These are phyloP conservation scores for Cordyceps tenuipes DNA, from an alignment of 2,329 filamentous ascomycete genomes.

Conservation along the genomic window DNA sequence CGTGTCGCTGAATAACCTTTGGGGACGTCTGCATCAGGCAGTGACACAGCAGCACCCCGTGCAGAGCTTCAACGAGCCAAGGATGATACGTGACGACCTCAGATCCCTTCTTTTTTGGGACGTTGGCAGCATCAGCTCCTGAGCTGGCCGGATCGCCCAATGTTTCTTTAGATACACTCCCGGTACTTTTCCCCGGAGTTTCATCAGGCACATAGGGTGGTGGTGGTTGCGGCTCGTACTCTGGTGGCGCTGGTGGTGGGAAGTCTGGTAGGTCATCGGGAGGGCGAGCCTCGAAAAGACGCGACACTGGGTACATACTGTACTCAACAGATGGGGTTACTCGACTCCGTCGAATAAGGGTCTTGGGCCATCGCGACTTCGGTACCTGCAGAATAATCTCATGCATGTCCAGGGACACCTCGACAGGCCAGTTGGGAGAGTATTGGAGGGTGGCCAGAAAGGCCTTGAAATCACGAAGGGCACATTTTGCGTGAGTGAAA, in stretches of 20 bases:
- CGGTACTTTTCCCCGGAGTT: too few species aligned
- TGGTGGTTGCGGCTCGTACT: too few species aligned
- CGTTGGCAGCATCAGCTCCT: too few species aligned
- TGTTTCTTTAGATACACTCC: too few species aligned
- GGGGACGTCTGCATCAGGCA: constrained; percentile 69
- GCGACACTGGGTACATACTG: constrained; percentile 39
- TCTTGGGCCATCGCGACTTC: too few species aligned
- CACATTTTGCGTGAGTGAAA: constrained; percentile 66
- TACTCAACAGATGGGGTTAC: constrained; percentile 21
- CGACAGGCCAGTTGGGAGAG: constrained; percentile 58
- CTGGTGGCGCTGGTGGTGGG: constrained; percentile 33
- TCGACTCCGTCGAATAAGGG: constrained; percentile 7
- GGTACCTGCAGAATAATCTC: constrained; percentile 23
- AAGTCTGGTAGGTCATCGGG: constrained; percentile 60
- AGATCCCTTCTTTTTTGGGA: constrained; percentile 6
- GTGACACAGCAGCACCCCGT: constrained; percentile 70
- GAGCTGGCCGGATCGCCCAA: too few species aligned
- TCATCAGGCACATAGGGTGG: too few species aligned
- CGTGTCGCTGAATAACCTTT: constrained; percentile 71
- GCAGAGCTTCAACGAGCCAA: constrained; percentile 67
- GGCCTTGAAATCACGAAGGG: constrained; percentile 63
- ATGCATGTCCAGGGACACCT: constrained; percentile 49
- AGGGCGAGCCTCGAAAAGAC: constrained; percentile 63
- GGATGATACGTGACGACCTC: constrained; percentile 62
- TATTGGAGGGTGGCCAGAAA: constrained; percentile 73